These are phyloP conservation scores for Penicillium capsulatum DNA, from an alignment of 2,329 filamentous ascomycete genomes.

Conservation along the genomic window DNA sequence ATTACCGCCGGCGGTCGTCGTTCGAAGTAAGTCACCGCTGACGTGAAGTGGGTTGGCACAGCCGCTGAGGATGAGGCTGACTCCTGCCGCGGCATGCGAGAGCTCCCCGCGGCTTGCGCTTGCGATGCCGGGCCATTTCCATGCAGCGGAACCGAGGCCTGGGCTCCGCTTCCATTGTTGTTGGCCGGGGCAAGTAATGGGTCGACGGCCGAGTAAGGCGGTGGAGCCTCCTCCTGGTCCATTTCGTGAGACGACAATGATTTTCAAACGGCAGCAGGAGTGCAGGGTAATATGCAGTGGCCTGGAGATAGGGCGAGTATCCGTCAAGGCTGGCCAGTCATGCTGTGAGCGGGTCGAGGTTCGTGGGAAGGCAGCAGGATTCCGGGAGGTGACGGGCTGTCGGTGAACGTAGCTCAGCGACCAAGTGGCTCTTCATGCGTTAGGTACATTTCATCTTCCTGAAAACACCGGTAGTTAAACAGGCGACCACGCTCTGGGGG, in stretches of 20 bases:
- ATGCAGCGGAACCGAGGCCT: slow-evolving; percentile 18
- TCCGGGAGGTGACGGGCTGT: slow-evolving; percentile 6
- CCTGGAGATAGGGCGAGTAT: background rate
- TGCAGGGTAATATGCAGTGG: slow-evolving; percentile 7
- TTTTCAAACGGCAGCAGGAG: background rate
- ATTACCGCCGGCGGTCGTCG: slow-evolving; percentile 30
- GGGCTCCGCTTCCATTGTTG: slow-evolving; percentile 16
- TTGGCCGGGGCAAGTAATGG: slow-evolving; percentile 28
- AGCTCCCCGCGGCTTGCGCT: slow-evolving; percentile 15
- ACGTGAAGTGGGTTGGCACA: slow-evolving; percentile 33
- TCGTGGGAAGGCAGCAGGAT: slow-evolving; percentile 32
- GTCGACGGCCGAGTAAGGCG: slow-evolving; percentile 42
- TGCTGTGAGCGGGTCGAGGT: slow-evolving; percentile 18
- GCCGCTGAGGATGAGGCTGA: slow-evolving; percentile 9
- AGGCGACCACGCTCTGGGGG: too few relatives aligned
- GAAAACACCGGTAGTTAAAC: too few relatives aligned
- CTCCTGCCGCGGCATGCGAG: slow-evolving; percentile 12
- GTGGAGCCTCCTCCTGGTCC: slow-evolving; percentile 40
- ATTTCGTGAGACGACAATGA: slow-evolving; percentile 16
- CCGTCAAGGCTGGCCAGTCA: slow-evolving; percentile 14
- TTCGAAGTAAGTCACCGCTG: slow-evolving; percentile 37
- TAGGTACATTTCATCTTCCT: too few relatives aligned
- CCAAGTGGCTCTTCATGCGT: too few relatives aligned
- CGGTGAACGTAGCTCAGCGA: slow-evolving; percentile 1
- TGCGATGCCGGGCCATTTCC: slow-evolving; percentile 15